Evolutionary conservation across 306 rosid species (phyloP), one percentile per base, ranked within the genome.

Genomic region (Malus orientalis): DNA sequence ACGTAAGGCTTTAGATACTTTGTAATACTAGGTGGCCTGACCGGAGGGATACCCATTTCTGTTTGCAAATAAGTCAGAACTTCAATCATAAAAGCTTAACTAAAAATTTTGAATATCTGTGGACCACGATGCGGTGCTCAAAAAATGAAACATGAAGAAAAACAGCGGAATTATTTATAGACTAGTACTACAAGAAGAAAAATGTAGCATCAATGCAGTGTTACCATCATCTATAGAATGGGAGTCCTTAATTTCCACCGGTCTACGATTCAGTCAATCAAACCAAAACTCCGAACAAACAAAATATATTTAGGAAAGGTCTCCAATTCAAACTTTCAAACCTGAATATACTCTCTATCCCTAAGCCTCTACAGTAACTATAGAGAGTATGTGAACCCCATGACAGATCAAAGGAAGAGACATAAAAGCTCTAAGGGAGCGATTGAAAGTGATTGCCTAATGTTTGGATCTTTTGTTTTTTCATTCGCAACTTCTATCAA

Each of bases 1-100:
- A 90, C 86, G 81, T 89, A 95, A 5, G 97, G 97, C 89, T 95
- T 95, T 19, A 95, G 90, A 80, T 73, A 95, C 53, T 88, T 61
- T 58, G 71, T 81, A 58, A 95, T 65, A 76, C 87, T 83, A 5
- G 87, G 87, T 79, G 96, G 84, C 82, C 88, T 87, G 36, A 71
- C 83, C 19, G 97, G 96, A 14, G 88, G 93, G 78, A 89, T 81
- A 78, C 91, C 96, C 97, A 95, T 89, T 25, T 84, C 85, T 84
- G 70, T 67, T 57, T 60, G 15, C 80, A 81, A 70, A 53, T 11
- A 58, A 63, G 4, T 73, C 69, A 44, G 7, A 62, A 64, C 30
- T 47, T 5, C 19, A 74, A 69, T 19, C 23, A 55, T 16, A 7
- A 4, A 4, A 61, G 19, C 8, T 7, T 16, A 54, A 45, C 10